These are phyloP conservation scores for Albugo laibachii DNA, from an alignment of 352 stramenopile genomes.

Conservation along the genomic window DNA sequence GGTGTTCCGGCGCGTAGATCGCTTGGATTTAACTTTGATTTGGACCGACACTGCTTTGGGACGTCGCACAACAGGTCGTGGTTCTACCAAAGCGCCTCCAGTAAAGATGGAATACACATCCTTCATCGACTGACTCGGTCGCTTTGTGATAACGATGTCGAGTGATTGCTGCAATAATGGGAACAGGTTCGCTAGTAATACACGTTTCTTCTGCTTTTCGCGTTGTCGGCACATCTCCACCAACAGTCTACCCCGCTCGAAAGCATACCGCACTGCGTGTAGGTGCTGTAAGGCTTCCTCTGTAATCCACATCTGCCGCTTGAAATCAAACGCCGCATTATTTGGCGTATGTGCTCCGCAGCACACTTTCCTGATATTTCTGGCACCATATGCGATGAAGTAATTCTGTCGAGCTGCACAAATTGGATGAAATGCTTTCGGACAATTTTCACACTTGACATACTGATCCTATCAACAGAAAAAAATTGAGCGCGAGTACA, in stretches of 20 bases:
- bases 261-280: conserved; percentile 45
- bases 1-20: neutral
- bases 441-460: conserved; percentile 13
- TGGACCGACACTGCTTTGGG: neutral
- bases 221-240: conserved; percentile 69
- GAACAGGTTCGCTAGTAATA: conserved; percentile 37
- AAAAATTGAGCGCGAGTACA: conserved; percentile 1
- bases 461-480: neutral
- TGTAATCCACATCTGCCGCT: conserved; percentile 58
- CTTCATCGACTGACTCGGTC: conserved; percentile 43
- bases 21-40: conserved; percentile 4
- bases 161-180: conserved; percentile 43
- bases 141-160: conserved; percentile 60
- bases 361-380: conserved; percentile 43
- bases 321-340: conserved; percentile 46
- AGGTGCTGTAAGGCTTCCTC: conserved; percentile 49
- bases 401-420: conserved; percentile 46
- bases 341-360: conserved; percentile 41
- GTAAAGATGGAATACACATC: conserved; percentile 40
- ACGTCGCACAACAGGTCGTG: conserved; percentile 2
- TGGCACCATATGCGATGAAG: conserved; percentile 15
- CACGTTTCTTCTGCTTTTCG: conserved; percentile 64
- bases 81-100: conserved; percentile 25
- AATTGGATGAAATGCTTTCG: conserved; percentile 50
- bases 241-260: conserved; percentile 69